These are phyloP conservation scores for Fusarium praegraminearum DNA, from an alignment of 2,329 filamentous ascomycete species.

Conservation along the genomic window DNA sequence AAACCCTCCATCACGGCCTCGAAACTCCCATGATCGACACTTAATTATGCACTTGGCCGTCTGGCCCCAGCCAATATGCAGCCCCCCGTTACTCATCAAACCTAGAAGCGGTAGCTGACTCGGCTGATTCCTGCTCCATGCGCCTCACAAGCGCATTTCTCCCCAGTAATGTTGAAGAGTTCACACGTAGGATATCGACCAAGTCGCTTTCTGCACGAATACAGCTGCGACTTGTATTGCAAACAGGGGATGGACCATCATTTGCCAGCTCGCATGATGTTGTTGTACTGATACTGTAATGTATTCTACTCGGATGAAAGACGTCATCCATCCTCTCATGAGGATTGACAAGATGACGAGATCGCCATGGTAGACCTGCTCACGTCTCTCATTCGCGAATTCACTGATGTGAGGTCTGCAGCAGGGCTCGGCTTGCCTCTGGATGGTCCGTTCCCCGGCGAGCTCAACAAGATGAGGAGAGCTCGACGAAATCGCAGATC, in stretches of 20 bases:
- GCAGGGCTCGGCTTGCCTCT: slow-evolving; percentile 51
- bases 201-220: slow-evolving; percentile 13
- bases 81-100: slow-evolving; percentile 22
- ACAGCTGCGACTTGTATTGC: slow-evolving; percentile 13
- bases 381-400: slow-evolving; percentile 38
- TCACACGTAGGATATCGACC: slow-evolving; percentile 19
- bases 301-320: slow-evolving; percentile 47
- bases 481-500: slow-evolving; percentile 45
- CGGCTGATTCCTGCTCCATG: slow-evolving; percentile 11
- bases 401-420: slow-evolving; percentile 41
- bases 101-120: slow-evolving; percentile 20
- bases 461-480: slow-evolving; percentile 36
- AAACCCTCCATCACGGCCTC: slow-evolving; percentile 22
- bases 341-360: slow-evolving; percentile 45
- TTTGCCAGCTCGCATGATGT: slow-evolving; percentile 34
- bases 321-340: slow-evolving; percentile 44
- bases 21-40: slow-evolving; percentile 33
- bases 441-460: slow-evolving; percentile 43
- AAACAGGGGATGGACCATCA: slow-evolving; percentile 23
- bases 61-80: slow-evolving; percentile 23
- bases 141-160: slow-evolving; percentile 32
- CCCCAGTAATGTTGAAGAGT: slow-evolving; percentile 2
- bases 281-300: slow-evolving; percentile 40
- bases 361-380: slow-evolving; percentile 47
- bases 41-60: slow-evolving; percentile 29